Percentiles rank a stretch among this genome's conserved stretches.
These are phyloP conservation scores for Beauveria varroae DNA, from an alignment of 2,329 filamentous ascomycete genomes.

Conservation along the genomic window DNA sequence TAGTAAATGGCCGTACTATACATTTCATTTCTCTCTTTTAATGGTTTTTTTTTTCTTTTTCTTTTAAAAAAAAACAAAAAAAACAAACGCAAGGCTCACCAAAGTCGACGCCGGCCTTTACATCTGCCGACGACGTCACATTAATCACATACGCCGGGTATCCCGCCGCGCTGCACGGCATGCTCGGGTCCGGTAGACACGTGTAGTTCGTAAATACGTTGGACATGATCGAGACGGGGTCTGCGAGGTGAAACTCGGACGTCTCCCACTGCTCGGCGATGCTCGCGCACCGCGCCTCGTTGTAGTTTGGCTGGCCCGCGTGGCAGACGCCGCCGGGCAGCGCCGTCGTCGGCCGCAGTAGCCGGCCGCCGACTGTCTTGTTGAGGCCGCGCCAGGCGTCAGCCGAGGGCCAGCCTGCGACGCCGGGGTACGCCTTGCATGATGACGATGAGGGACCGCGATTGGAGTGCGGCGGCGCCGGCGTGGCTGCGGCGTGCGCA, in stretches of 20 bases:
- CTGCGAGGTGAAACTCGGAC: constrained; percentile 21
- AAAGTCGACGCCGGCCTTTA: constrained; percentile 33
- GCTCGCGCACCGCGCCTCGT: constrained; percentile 20
- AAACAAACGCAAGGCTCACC: constrained; percentile 20
- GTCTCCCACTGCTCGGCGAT: constrained; percentile 20
- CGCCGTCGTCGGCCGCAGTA: neutral
- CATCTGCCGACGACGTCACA: constrained; percentile 25
- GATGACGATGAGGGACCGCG: neutral
- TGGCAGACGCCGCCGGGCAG: constrained; percentile 25
- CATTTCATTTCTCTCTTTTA: neutral
- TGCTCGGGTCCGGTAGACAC: constrained; percentile 35
- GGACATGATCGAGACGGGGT: constrained; percentile 26
- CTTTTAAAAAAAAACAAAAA: neutral
- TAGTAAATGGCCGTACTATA: neutral
- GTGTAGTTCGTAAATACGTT: constrained; percentile 43
- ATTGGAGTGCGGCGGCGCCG: neutral
- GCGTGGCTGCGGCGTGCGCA: neutral
- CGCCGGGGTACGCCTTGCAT: constrained; percentile 5
- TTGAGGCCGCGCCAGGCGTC: constrained; percentile 4
- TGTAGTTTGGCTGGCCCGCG: constrained; percentile 18
- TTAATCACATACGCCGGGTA: constrained; percentile 31
- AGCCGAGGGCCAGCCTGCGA: neutral
- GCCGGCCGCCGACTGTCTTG: neutral
- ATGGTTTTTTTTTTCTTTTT: neutral
- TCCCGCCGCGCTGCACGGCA: constrained; percentile 26